Evolutionary conservation across 257 asterid genomes (phyloP).

Genomic region (Ehretia macrophylla): DNA sequence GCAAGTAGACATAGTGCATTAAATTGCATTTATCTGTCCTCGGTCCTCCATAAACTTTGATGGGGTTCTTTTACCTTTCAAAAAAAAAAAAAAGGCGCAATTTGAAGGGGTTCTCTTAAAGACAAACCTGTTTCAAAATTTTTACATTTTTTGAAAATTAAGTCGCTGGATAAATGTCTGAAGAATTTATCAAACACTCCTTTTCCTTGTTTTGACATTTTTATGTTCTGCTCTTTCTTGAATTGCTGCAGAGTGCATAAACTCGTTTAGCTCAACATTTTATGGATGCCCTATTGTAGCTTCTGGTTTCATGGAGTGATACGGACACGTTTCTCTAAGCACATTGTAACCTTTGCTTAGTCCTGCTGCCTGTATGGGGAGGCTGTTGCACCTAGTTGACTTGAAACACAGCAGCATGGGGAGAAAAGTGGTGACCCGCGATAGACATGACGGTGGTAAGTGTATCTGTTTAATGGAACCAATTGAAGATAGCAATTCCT

Average conservation of each 20-base stretch:
- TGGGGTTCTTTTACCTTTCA: too few species aligned
- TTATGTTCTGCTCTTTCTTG: background rate
- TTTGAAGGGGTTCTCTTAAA: too few species aligned
- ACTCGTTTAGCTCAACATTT: background rate
- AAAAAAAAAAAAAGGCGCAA: too few species aligned
- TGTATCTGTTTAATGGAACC: slow-evolving; percentile 12
- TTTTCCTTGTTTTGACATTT: background rate
- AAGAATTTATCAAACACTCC: background rate
- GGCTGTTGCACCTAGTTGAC: slow-evolving; percentile 44
- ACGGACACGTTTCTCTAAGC: slow-evolving; percentile 18
- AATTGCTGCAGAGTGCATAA: slow-evolving; percentile 12
- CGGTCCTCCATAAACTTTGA: too few species aligned
- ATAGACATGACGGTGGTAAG: slow-evolving; percentile 62
- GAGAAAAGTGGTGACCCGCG: slow-evolving; percentile 49
- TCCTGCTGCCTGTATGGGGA: slow-evolving; percentile 33
- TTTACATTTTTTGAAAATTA: background rate
- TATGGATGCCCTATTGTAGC: background rate
- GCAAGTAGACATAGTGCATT: too few species aligned
- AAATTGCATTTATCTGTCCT: too few species aligned
- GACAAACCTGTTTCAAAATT: too few species aligned
- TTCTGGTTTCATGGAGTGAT: slow-evolving; percentile 11
- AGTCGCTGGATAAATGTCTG: background rate
- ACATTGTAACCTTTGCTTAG: slow-evolving; percentile 19
- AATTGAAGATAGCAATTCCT: background rate
- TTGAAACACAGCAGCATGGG: slow-evolving; percentile 46